Base-by-base conservation (phyloP, 2,329 filamentous ascomycete species). In the Fusarium fujikuroi region DNA sequence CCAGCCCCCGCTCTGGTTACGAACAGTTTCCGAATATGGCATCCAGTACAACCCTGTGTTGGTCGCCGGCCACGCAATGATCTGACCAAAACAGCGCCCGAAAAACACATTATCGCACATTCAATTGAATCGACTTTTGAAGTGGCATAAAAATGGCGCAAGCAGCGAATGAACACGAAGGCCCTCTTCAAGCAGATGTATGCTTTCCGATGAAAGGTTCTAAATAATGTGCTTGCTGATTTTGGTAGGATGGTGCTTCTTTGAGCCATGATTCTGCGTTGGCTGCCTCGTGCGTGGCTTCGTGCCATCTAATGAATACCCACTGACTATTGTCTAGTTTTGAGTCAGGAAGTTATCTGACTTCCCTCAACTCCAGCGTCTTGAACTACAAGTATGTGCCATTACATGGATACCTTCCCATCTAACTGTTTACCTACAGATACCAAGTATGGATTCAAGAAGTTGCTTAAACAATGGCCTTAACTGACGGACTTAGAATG, bases 361-460 rank as follows among this genome's bases (percentile, higher is more conserved):
- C 49, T 0, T 69, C 66, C 1, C 39, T 69, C 2, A 68, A 49
- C 7, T 69, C 63, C 5, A 69, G 66, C 25, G 54, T 68, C 1
- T n/a, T 66, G 10, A 69, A 69, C 8, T 69, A 69, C 19, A 69
- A 67, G 66, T 69, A 46, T 15, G 54, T 28, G 18, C 10, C 12
- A 3, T 10, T 9, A 7, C 30, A 6, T 3, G 9, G 6, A 6
- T 5, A 3, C 9, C 3, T n/a, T 7, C 9, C 4, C 10, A 2
- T 43, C 59, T 61, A 10, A 61, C 11, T 0, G 0, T 4, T 2
- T 23, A 1, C 9, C 9, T 32, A 1, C 9, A 47, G 44, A 47
- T 30, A 47, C 9, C 25, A 47, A 47, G 44, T 44, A 5, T 3
- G 40, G 14, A 0, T n/a, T 7, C 4, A 8, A 9, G 5, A 0